Evolutionary conservation across 2,329 filamentous ascomycete genomes (phyloP).

Genomic region (Raffaelea ambrosiae): DNA sequence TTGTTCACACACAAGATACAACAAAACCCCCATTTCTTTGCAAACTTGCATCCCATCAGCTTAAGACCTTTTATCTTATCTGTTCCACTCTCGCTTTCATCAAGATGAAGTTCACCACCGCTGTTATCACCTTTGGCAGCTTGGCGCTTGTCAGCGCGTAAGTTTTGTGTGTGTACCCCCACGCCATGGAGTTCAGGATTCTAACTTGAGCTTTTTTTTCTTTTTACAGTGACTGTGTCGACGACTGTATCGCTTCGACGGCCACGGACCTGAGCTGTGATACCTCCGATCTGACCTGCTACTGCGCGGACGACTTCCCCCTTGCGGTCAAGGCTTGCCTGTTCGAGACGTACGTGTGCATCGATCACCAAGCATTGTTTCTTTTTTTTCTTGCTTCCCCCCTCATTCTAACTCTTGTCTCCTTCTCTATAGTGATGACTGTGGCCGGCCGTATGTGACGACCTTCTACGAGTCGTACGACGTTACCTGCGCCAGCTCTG

Average conservation of each 20-base stretch:
- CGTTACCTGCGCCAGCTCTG: not conserved
- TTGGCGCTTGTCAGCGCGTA: not conserved
- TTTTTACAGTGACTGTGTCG: not conserved
- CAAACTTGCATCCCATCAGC: not conserved
- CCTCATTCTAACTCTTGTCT: no score
- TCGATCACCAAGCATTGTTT: not conserved
- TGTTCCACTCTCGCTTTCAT: no score
- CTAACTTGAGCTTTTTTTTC: not conserved
- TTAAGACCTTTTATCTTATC: no score
- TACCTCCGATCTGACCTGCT: not conserved
- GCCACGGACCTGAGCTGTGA: not conserved
- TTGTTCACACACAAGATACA: no score
- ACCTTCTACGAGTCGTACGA: not conserved
- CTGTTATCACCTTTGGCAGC: not conserved
- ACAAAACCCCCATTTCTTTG: no score
- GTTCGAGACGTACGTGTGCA: not conserved
- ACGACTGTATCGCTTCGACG: not conserved
- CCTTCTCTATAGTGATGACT: not conserved
- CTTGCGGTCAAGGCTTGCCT: not conserved
- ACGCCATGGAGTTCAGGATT: no score
- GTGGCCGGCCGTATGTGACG: not conserved
- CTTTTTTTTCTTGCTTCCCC: not conserved
- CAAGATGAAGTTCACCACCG: slow-evolving; percentile 2
- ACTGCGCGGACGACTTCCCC: not conserved
- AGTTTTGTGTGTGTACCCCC: not conserved